A percentile compares a stretch with the other conserved stretches of the same genome.
These are phyloP conservation scores for Draba incana DNA, from an alignment of 345 rosid species.

Conservation along the genomic window DNA sequence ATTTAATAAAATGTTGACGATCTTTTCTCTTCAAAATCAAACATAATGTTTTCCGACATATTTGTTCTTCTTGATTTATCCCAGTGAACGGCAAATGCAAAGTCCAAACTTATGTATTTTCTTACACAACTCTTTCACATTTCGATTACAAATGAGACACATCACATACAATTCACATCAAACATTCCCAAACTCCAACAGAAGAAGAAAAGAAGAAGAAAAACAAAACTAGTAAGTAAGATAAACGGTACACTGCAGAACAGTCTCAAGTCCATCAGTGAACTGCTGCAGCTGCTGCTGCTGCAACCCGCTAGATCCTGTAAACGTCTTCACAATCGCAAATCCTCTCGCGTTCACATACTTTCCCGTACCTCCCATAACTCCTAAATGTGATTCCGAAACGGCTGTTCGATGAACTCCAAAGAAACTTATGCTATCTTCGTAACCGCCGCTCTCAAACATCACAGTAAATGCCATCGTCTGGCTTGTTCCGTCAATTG, in stretches of 20 bases:
- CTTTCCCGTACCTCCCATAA: constrained; percentile 93
- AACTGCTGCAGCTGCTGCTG: constrained; percentile 43
- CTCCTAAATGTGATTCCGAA: constrained; percentile 76
- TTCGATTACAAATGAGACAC: constrained; percentile 31
- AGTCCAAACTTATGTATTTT: not conserved
- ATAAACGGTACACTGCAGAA: constrained; percentile 61
- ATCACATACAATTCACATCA: constrained; percentile 29
- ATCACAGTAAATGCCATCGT: constrained; percentile 79
- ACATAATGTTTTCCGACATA: too few species aligned
- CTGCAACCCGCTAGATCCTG: constrained; percentile 50
- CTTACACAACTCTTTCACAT: constrained; percentile 24
- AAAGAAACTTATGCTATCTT: constrained; percentile 74
- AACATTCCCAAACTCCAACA: constrained; percentile 28
- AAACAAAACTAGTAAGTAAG: constrained; percentile 47
- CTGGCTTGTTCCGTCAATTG: constrained; percentile 76
- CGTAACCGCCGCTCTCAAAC: constrained; percentile 73
- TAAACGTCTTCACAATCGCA: constrained; percentile 69
- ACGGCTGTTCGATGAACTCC: constrained; percentile 73
- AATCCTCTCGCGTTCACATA: constrained; percentile 74
- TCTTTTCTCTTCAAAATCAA: not conserved
- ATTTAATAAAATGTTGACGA: too few species aligned
- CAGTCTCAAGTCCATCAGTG: constrained; percentile 73
- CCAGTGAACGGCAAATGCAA: not conserved
- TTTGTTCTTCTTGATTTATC: too few species aligned
- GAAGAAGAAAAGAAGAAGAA: constrained; percentile 7